Base-by-base conservation (phyloP, 2,329 filamentous ascomycete species). In the Phyllachora maydis region DNA sequence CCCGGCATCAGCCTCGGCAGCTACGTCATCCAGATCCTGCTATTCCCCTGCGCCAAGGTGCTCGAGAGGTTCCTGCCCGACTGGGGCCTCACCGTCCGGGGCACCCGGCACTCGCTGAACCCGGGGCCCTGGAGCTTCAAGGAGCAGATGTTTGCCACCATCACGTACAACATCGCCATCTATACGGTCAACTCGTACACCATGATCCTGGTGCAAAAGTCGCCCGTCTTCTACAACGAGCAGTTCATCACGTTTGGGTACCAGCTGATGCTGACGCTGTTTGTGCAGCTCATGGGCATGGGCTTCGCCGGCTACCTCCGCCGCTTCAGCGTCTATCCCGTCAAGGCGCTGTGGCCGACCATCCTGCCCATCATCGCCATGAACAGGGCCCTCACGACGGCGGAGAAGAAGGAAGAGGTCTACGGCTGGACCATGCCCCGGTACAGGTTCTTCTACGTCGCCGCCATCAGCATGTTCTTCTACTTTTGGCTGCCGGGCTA, bases 401-500 rank as follows among this genome's bases (percentile, higher is more conserved):
- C 43, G 0, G 46, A 53, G 21, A 39, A 38, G 8, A 38, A 32
- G 23, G 47, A 46, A 29, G 41, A 38, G 6, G 36, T 49, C 18
- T 33, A 57, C 31, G 56, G 57, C 4, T 50, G 49, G 50, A 47
- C 40, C 18, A 39, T 58, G 12, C 50, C 51, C 2, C 48, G 50
- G 0, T 52, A 53, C 30, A 43, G 35, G n/a, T 42, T 56, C 31
- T 59, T 54, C 33, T 48, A 50, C 29, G 34, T 45, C 23, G 36
- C 35, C 8, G 43, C 43, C 9, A 20, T 39, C 19, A 34, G 35
- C 15, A 54, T 56, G 38, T 43, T 53, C 22, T 21, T 56, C 12
- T 59, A 53, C 37, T 59, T 54, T 35, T 59, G 52, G 52, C 38
- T 59, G 8, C 55, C 54, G 0, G 45, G 46, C n/a, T 54, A 46